phyloP scores from a whole-genome alignment of 2,329 filamentous ascomycete species.

The Rachicladosporium sp. region DNA sequence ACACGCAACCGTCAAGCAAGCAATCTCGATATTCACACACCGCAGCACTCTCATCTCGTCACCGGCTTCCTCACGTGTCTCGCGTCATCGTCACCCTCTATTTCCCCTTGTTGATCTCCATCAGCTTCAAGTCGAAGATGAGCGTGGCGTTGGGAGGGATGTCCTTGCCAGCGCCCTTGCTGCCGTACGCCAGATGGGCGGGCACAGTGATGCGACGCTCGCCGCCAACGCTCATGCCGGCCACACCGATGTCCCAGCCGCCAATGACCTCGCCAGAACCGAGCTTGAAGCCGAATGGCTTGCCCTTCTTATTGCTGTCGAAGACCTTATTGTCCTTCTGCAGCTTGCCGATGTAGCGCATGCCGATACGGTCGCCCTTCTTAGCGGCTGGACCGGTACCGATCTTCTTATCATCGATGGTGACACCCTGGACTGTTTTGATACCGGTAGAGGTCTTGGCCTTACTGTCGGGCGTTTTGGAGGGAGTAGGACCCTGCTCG shows the following conservation, averaged over 20 bases:
- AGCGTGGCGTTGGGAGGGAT: slow-evolving; percentile 88
- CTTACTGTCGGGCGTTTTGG: slow-evolving; percentile 34
- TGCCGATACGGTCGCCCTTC: slow-evolving; percentile 78
- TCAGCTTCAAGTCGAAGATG: slow-evolving; percentile 62
- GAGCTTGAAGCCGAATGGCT: slow-evolving; percentile 92
- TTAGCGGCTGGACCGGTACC: slow-evolving; percentile 77
- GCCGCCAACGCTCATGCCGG: slow-evolving; percentile 83
- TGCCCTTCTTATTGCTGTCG: slow-evolving; percentile 96
- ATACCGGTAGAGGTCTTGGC: slow-evolving; percentile 48
- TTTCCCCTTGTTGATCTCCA: slow-evolving; percentile 33
- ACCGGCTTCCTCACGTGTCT: neutral
- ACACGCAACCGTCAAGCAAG: slow-evolving; percentile 1
- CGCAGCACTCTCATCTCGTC: too few relatives aligned
- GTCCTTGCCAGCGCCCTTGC: slow-evolving; percentile 57
- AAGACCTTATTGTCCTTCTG: slow-evolving; percentile 86
- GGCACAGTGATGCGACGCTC: slow-evolving; percentile 91
- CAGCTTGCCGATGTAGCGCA: slow-evolving; percentile 96
- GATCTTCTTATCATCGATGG: slow-evolving; percentile 87
- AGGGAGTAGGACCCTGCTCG: slow-evolving; percentile 83
- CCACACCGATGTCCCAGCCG: slow-evolving; percentile 92
- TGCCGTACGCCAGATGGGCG: slow-evolving; percentile 77
- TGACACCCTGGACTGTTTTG: slow-evolving; percentile 78
- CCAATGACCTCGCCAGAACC: slow-evolving; percentile 95
- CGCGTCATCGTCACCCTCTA: slow-evolving; percentile 2
- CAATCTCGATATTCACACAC: neutral